A percentile compares a stretch with the other conserved stretches of the same genome.
Conservation (phyloP, 176 grass and related monocot genomes). For the Ananas comosus region DNA sequence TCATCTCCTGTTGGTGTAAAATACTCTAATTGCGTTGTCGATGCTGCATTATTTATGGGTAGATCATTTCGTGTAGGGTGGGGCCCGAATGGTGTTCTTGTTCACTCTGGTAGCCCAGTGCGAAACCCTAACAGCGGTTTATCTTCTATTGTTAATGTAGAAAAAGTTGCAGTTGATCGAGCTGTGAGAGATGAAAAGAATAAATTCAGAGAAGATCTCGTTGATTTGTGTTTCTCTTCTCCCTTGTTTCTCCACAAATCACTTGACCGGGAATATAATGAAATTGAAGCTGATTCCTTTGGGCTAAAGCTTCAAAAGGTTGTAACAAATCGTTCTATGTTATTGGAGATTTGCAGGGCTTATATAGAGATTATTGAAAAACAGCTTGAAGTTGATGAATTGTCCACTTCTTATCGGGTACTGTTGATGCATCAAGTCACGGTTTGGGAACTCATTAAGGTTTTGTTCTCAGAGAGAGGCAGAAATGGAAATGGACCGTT, state of each 20-base stretch:
- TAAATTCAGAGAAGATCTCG: constrained; percentile 50
- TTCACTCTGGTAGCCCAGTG: constrained; percentile 75
- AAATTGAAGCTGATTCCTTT: constrained; percentile 38
- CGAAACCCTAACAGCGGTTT: constrained; percentile 34
- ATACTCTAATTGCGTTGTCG: constrained; percentile 60
- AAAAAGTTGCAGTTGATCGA: constrained; percentile 63
- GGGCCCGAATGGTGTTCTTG: constrained; percentile 83
- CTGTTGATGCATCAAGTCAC: constrained; percentile 77
- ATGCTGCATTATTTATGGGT: constrained; percentile 91
- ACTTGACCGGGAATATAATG: constrained; percentile 37
- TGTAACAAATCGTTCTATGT: constrained; percentile 45
- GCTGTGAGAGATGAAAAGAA: constrained; percentile 52
- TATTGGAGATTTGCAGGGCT: constrained; percentile 68
- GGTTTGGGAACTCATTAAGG: constrained; percentile 83
- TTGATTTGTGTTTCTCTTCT: constrained; percentile 59
- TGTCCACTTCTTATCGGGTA: constrained; percentile 50
- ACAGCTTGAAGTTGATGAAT: constrained; percentile 49
- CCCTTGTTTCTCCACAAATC: constrained; percentile 63
- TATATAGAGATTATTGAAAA: constrained; percentile 82
- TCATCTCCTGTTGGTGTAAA: constrained; percentile 56
- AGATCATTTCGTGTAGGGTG: constrained; percentile 90
- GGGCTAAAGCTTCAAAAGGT: constrained; percentile 71
- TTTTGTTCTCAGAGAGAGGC: constrained; percentile 65
- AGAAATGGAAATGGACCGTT: constrained; percentile 28
- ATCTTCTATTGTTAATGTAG: constrained; percentile 76